Conservation (phyloP, 2,329 filamentous ascomycete species). For the Rutstroemia sp. region DNA sequence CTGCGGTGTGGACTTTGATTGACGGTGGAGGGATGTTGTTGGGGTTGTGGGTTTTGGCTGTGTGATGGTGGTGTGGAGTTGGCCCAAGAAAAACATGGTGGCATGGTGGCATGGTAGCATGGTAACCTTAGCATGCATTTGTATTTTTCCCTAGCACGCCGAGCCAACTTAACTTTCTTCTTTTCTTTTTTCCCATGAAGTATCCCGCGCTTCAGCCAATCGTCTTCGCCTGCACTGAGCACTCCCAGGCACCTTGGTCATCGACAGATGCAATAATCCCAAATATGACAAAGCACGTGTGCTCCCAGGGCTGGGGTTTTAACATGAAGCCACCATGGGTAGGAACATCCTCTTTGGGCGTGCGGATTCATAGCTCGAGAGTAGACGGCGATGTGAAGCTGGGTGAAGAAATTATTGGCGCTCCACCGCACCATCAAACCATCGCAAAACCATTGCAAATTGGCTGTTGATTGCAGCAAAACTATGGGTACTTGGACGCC, state of each 20-base stretch:
- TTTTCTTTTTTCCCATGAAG: neutral
- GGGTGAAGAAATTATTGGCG: no score
- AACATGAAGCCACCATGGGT: neutral
- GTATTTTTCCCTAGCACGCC: neutral
- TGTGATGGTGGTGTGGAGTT: slow-evolving; percentile 6
- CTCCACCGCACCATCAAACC: no score
- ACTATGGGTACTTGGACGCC: no score
- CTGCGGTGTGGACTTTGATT: slow-evolving; percentile 14
- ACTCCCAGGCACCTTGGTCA: slow-evolving; percentile 1
- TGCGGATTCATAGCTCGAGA: neutral
- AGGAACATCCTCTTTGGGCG: neutral
- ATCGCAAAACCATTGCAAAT: no score
- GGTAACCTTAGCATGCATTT: neutral
- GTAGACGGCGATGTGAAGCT: slow-evolving; percentile 7
- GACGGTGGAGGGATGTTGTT: slow-evolving; percentile 9
- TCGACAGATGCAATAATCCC: slow-evolving; percentile 18
- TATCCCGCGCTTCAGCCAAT: neutral
- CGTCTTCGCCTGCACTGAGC: neutral
- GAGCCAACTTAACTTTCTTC: neutral
- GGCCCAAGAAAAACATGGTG: neutral
- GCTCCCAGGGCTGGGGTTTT: slow-evolving; percentile 26
- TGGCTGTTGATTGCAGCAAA: no score
- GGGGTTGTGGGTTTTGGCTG: neutral
- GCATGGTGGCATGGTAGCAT: neutral
- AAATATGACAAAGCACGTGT: slow-evolving; percentile 26